phyloP scores from a whole-genome alignment of 345 rosid genomes.

The Stellera chamaejasme region DNA sequence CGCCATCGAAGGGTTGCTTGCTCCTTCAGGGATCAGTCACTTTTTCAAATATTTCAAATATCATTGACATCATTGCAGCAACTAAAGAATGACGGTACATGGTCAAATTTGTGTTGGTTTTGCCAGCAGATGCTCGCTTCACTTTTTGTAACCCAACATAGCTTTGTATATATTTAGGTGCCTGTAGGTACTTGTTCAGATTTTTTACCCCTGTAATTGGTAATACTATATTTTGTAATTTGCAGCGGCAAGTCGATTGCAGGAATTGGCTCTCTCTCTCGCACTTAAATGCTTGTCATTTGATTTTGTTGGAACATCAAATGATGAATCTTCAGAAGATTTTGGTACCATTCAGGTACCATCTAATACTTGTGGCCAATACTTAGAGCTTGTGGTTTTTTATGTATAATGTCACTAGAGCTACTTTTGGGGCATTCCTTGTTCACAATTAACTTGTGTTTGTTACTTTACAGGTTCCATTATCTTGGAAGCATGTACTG shows the following conservation, averaged over 20 bases:
- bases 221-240: slow-evolving; percentile 13
- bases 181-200: not conserved
- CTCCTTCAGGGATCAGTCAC: slow-evolving; percentile 89
- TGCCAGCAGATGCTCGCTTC: not conserved
- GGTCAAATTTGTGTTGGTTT: slow-evolving; percentile 8
- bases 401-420: not conserved
- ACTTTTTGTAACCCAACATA: not conserved
- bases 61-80: slow-evolving; percentile 81
- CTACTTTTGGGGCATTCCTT: slow-evolving; percentile 8
- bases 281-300: slow-evolving; percentile 89
- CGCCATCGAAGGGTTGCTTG: slow-evolving; percentile 90
- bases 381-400: not conserved
- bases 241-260: slow-evolving; percentile 66
- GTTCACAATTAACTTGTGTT: slow-evolving; percentile 5
- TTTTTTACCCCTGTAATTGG: slow-evolving; percentile 3
- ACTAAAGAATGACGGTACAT: slow-evolving; percentile 87
- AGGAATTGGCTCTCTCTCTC: slow-evolving; percentile 95
- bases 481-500: slow-evolving; percentile 78
- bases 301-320: slow-evolving; percentile 96
- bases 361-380: not conserved
- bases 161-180: slow-evolving; percentile 3
- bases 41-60: slow-evolving; percentile 88
- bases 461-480: slow-evolving; percentile 57
- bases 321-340: slow-evolving; percentile 98
- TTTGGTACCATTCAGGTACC: slow-evolving; percentile 98